Percentiles rank a stretch among this genome's conserved stretches.
These are phyloP conservation scores for Thermoascus crustaceus DNA, from an alignment of 2,329 filamentous ascomycete genomes.

Conservation along the genomic window DNA sequence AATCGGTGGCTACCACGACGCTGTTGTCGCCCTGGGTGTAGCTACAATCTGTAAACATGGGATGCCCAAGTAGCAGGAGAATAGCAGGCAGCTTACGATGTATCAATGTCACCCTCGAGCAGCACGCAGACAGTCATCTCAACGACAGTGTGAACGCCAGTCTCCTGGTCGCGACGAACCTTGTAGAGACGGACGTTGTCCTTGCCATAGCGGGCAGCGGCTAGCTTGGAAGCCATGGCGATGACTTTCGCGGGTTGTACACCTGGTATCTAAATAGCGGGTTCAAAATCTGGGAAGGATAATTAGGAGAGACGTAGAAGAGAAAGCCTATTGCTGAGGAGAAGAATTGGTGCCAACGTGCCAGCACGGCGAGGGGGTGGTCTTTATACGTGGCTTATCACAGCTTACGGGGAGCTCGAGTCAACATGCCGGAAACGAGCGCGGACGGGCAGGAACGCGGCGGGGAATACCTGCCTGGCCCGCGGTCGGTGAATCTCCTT, in stretches of 20 bases:
- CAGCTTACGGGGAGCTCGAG: background rate
- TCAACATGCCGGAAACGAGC: background rate
- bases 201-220: slow-evolving; percentile 50
- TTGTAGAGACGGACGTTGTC: slow-evolving; percentile 99
- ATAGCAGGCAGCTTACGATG: slow-evolving; percentile 49
- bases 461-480: background rate
- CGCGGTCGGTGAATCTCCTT: background rate
- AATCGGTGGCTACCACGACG: slow-evolving; percentile 91
- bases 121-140: slow-evolving; percentile 94
- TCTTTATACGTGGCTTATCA: slow-evolving; percentile 1
- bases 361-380: too few relatives aligned
- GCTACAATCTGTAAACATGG: slow-evolving; percentile 36
- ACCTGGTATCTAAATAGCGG: too few relatives aligned
- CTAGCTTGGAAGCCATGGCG: slow-evolving; percentile 32
- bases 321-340: background rate
- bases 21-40: slow-evolving; percentile 94
- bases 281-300: too few relatives aligned
- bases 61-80: background rate
- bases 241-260: too few relatives aligned
- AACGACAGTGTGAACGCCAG: slow-evolving; percentile 73
- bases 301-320: background rate
- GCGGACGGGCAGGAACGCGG: background rate
- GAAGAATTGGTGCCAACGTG: slow-evolving; percentile 5
- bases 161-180: slow-evolving; percentile 69
- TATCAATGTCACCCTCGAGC: slow-evolving; percentile 85